Base-by-base conservation (phyloP, 768 basidiomycete genomes). In the Phlebiopsis flavidoalba region DNA sequence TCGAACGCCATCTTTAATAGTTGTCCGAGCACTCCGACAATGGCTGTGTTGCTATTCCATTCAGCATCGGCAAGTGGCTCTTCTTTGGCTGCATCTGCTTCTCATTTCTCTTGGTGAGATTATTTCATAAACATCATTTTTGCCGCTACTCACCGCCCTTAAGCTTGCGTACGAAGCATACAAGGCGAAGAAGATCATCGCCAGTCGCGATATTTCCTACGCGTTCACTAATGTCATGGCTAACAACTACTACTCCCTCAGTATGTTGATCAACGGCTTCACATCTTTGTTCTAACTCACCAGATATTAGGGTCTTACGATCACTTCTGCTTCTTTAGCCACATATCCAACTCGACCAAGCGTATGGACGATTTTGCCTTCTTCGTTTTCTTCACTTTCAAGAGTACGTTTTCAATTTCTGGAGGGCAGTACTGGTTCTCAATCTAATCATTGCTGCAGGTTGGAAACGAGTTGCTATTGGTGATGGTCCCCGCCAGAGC, bases 311-410 rank as follows among this genome's bases (percentile, higher is more conserved):
- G 92, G 57, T 93, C 91, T 46, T 99, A 98, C 73, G 89, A 96
- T 72, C 92, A 96, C 72, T 98, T 98, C 73, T 98, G 97, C 75
- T 95, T 99, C 80, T 98, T 98, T 72, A 88, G 91, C 66, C 94
- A 98, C 67, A 97, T 99, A 74, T 87, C 87, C 70, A 88, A 92
- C 70, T 98, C 97, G 26, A 95, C 94, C 33, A 98, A 96, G 81
- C 87, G 85, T 63, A 95, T 89, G 73, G 97, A 99, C 71, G 93
- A 97, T 70, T 95, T 99, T 74, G 95, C 96, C 36, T 98, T 98
- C 81, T 99, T 97, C 75, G 85, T 98, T 70, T 99, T 98, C 85
- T 99, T 99, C 76, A 91, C 90, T 0, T 98, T 99, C 83, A 99
- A 99, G 81, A 96, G 96, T 92, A 62, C 57, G 86, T 78, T 19